phyloP scores from a whole-genome alignment of 495 filamentous ascomycete genomes.

The Daldinia vernicosa region DNA sequence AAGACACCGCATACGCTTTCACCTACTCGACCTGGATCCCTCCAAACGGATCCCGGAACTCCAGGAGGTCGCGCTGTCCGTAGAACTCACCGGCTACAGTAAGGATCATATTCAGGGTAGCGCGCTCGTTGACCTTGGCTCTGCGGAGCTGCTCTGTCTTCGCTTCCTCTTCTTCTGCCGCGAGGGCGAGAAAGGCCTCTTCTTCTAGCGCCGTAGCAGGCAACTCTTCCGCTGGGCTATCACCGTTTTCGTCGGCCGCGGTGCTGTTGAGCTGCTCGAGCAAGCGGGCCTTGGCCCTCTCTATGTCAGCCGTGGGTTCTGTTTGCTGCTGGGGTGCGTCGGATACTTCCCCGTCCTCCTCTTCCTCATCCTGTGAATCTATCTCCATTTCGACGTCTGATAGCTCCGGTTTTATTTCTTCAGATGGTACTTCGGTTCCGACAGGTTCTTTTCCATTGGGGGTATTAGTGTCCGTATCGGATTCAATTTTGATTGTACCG shows the following conservation, averaged over 20 bases:
- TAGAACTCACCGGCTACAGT: constrained; percentile 89
- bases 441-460: neutral
- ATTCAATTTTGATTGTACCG: neutral
- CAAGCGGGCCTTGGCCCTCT: constrained; percentile 67
- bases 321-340: constrained; percentile 43
- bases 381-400: constrained; percentile 54
- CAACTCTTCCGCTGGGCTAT: constrained; percentile 12
- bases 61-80: constrained; percentile 87
- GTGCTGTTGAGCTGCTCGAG: constrained; percentile 55
- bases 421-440: constrained; percentile 16
- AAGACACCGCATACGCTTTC: neutral
- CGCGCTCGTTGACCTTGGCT: constrained; percentile 56
- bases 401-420: constrained; percentile 32
- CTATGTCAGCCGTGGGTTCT: constrained; percentile 57
- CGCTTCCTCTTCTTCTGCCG: constrained; percentile 26
- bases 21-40: constrained; percentile 43
- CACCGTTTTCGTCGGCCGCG: constrained; percentile 13
- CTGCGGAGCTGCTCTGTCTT: constrained; percentile 27
- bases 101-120: constrained; percentile 88
- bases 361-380: constrained; percentile 34
- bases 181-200: constrained; percentile 38
- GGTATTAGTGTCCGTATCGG: neutral
- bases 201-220: constrained; percentile 28
- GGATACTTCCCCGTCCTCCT: constrained; percentile 54
- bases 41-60: constrained; percentile 67